These are phyloP conservation scores for Serendipita sp. DNA, from an alignment of 768 basidiomycete genomes.

Conservation along the genomic window DNA sequence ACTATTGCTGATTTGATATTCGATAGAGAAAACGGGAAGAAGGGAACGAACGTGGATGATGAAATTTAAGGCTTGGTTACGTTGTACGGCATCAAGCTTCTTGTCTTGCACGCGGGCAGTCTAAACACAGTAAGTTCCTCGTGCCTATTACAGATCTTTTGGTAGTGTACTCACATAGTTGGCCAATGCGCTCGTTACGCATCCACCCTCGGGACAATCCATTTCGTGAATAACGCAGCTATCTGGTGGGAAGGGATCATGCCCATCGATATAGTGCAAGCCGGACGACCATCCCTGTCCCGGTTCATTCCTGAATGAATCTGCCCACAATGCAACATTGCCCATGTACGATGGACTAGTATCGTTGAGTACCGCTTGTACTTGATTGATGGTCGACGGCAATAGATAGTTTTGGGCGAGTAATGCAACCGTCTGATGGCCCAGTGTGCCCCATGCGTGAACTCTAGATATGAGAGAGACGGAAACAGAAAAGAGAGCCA, in stretches of 20 bases:
- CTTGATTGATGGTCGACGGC: not conserved
- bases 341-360: not conserved
- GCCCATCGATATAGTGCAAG: not conserved
- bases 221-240: conserved; percentile 1
- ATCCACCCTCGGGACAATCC: not conserved
- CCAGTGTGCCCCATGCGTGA: not conserved
- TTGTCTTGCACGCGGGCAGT: not conserved
- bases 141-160: not conserved
- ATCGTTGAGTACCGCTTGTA: not conserved
- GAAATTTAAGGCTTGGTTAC: not conserved
- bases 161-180: not conserved
- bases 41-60: not conserved
- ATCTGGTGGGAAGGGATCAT: not conserved
- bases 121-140: not conserved
- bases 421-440: conserved; percentile 1
- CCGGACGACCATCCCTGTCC: not conserved
- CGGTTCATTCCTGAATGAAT: not conserved
- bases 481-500: too few relatives aligned
- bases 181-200: not conserved
- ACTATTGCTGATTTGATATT: not conserved
- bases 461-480: not conserved
- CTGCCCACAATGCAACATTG: not conserved
- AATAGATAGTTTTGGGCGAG: not conserved
- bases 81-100: not conserved
- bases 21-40: not conserved